A percentile compares a stretch with the other conserved stretches of the same genome.
These are phyloP conservation scores for Gamarada debralockiae DNA, from an alignment of 495 filamentous ascomycete genomes.

Conservation along the genomic window DNA sequence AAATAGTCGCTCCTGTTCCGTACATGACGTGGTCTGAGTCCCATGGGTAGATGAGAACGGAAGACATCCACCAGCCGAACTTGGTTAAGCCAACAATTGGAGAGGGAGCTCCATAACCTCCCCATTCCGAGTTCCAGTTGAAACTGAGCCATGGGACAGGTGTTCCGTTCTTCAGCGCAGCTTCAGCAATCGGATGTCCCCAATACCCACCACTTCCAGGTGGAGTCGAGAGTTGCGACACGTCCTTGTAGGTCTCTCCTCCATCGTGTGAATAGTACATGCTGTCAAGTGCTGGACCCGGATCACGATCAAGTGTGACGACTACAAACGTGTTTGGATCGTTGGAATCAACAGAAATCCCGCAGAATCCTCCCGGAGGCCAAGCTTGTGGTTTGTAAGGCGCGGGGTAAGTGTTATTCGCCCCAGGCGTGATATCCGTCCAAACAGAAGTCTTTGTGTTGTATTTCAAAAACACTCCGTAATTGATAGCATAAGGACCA, in stretches of 20 bases:
- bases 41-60: conserved; percentile 5
- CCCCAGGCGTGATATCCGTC: too few species aligned
- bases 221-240: conserved; percentile 5
- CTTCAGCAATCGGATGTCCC: conserved; percentile 5
- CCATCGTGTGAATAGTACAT: conserved; percentile 9
- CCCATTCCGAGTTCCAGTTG: conserved; percentile 9
- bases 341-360: conserved; percentile 2
- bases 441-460: too few species aligned
- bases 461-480: too few species aligned
- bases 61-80: conserved; percentile 7
- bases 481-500: too few species aligned
- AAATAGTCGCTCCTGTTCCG: conserved; percentile 6
- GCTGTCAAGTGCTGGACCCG: conserved; percentile 10
- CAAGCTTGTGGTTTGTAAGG: too few species aligned
- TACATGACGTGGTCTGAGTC: conserved; percentile 6
- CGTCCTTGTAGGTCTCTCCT: conserved; percentile 4
- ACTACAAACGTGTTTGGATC: conserved; percentile 7
- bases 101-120: conserved; percentile 8
- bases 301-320: conserved; percentile 6
- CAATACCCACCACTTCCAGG: conserved; percentile 7
- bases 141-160: conserved; percentile 9
- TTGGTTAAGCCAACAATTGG: conserved; percentile 8
- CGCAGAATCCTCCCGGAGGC: too few species aligned
- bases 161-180: neutral
- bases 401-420: too few species aligned